phyloP scores from a whole-genome alignment of 1,284 basidiomycete species.

The Marasmius tenuissimus region DNA sequence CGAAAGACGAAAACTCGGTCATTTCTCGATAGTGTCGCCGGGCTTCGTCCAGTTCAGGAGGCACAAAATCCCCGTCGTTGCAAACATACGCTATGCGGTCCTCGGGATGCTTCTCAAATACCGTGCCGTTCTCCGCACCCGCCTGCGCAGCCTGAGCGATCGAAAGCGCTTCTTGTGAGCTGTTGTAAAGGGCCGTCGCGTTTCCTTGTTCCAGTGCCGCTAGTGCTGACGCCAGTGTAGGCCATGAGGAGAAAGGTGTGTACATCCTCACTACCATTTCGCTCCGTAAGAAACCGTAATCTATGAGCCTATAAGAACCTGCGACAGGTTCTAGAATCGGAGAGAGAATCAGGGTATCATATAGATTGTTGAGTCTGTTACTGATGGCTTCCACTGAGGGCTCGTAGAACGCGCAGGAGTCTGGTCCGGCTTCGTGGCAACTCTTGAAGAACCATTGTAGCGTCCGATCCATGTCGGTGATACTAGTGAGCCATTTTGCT shows the following conservation, averaged over 20 bases:
- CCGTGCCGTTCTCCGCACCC: too few species aligned
- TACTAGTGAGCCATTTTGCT: conserved; percentile 25
- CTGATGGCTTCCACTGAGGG: conserved; percentile 20
- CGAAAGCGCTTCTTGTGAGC: conserved; percentile 2
- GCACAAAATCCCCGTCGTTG: conserved; percentile 16
- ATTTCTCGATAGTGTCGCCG: conserved; percentile 9
- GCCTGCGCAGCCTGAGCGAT: conserved; percentile 5
- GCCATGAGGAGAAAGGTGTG: conserved; percentile 13
- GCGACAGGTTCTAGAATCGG: too few species aligned
- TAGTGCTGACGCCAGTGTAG: conserved; percentile 14
- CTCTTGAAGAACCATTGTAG: conserved; percentile 25
- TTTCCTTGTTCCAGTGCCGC: conserved; percentile 13
- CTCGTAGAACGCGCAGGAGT: conserved; percentile 26
- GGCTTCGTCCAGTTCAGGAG: conserved; percentile 4
- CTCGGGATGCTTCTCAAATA: too few species aligned
- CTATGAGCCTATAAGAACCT: conserved; percentile 17
- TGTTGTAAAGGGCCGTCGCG: conserved; percentile 9
- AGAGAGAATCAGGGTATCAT: conserved; percentile 5
- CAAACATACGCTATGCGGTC: neutral
- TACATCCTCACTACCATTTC: conserved; percentile 14
- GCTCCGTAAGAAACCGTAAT: conserved; percentile 11
- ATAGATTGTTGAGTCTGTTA: conserved; percentile 18
- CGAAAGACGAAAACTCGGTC: conserved; percentile 10
- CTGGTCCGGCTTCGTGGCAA: conserved; percentile 23
- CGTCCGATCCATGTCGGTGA: conserved; percentile 25